Conservation (phyloP, 768 basidiomycete species). For the Filobasidium floriforme region DNA sequence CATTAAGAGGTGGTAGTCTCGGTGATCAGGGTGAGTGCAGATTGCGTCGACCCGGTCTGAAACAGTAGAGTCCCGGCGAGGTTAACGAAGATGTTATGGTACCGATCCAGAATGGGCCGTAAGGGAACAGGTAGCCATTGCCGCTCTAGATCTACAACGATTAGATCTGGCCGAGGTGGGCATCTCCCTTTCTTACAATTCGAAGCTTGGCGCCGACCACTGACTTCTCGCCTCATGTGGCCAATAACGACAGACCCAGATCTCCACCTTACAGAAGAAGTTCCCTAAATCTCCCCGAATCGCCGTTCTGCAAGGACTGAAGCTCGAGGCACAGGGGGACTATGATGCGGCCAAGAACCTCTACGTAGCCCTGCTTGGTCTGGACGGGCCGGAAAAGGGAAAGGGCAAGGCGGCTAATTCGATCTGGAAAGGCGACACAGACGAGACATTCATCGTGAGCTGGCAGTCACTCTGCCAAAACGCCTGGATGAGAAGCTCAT, state of each 20-base stretch:
- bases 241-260: slow-evolving; percentile 42
- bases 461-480: neutral
- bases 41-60: neutral
- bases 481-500: neutral
- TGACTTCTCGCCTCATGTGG: neutral
- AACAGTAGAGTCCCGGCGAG: neutral
- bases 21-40: slow-evolving; percentile 35
- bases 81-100: neutral
- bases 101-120: slow-evolving; percentile 39
- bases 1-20: slow-evolving; percentile 23
- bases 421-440: slow-evolving; percentile 12
- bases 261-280: slow-evolving; percentile 27
- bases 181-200: neutral
- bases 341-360: slow-evolving; percentile 28
- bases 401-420: slow-evolving; percentile 7
- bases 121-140: slow-evolving; percentile 43
- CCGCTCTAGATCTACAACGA: slow-evolving; percentile 39
- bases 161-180: slow-evolving; percentile 32
- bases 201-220: neutral
- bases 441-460: slow-evolving; percentile 22
- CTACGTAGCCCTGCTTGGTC: slow-evolving; percentile 35
- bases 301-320: slow-evolving; percentile 36
- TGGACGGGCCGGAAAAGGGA: slow-evolving; percentile 4
- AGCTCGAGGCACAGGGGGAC: slow-evolving; percentile 35
- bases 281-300: slow-evolving; percentile 43